phyloP scores from a whole-genome alignment of 2,329 filamentous ascomycete species.

The Exophiala lecanii-corni region DNA sequence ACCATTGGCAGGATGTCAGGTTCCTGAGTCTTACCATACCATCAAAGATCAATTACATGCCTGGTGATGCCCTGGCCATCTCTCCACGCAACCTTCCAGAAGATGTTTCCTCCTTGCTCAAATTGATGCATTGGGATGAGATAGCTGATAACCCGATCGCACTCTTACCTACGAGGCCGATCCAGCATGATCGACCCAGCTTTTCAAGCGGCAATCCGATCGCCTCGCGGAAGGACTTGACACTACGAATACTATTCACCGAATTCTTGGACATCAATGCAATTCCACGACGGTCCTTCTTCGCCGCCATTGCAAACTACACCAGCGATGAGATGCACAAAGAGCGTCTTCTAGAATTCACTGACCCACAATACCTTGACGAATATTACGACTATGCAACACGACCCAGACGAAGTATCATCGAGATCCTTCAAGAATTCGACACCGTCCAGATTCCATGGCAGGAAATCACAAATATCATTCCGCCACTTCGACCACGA shows the following conservation, averaged over 20 bases:
- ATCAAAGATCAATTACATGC: slow-evolving; percentile 48
- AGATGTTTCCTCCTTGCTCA: slow-evolving; percentile 75
- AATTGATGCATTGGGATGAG: slow-evolving; percentile 70
- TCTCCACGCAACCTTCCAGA: slow-evolving; percentile 80
- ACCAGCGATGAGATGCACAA: slow-evolving; percentile 68
- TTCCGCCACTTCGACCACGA: slow-evolving; percentile 79
- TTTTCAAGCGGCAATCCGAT: slow-evolving; percentile 34
- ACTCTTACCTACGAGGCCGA: slow-evolving; percentile 8
- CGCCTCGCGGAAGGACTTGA: slow-evolving; percentile 37
- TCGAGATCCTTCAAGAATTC: slow-evolving; percentile 91
- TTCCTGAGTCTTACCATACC: slow-evolving; percentile 59
- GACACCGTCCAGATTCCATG: slow-evolving; percentile 76
- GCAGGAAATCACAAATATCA: slow-evolving; percentile 63
- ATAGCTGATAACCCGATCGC: slow-evolving; percentile 65
- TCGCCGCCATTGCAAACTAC: slow-evolving; percentile 71
- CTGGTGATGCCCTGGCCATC: slow-evolving; percentile 76
- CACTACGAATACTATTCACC: slow-evolving; percentile 69
- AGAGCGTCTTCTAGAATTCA: slow-evolving; percentile 79
- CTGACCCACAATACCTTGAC: slow-evolving; percentile 71
- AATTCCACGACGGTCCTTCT: slow-evolving; percentile 83
- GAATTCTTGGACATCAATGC: slow-evolving; percentile 85
- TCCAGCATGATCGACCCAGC: slow-evolving; percentile 26
- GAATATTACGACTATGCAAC: slow-evolving; percentile 97
- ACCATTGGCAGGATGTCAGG: slow-evolving; percentile 93
- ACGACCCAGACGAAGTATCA: slow-evolving; percentile 78